These are phyloP conservation scores for Candolleomyces eurysporus DNA, from an alignment of 768 basidiomycete genomes.

Conservation along the genomic window DNA sequence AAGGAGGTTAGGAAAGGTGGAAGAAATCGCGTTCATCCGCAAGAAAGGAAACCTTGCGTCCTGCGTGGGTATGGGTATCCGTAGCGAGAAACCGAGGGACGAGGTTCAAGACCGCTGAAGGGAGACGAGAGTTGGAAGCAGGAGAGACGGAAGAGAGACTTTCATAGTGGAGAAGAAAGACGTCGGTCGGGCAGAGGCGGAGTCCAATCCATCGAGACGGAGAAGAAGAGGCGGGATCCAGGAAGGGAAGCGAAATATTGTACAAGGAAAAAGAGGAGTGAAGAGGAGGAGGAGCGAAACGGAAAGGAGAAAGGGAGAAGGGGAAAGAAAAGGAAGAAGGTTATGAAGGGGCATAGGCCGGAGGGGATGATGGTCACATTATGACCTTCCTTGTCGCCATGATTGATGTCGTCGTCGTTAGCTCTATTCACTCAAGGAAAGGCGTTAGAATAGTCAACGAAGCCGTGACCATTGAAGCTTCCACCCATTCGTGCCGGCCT, in stretches of 20 bases:
- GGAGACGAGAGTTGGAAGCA: background rate
- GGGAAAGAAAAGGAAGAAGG: background rate
- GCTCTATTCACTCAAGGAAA: background rate
- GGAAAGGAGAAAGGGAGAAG: background rate
- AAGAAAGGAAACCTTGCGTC: background rate
- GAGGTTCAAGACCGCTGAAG: background rate
- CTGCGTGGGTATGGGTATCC: background rate
- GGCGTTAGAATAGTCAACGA: background rate
- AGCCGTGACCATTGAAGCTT: background rate
- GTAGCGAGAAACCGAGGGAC: background rate
- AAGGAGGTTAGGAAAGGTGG: background rate
- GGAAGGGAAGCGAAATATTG: background rate
- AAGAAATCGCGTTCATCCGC: background rate
- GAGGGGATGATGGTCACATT: background rate
- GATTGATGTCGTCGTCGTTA: background rate
- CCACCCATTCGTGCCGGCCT: conserved; percentile 1
- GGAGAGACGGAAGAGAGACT: background rate
- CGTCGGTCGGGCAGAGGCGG: background rate
- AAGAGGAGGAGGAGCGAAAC: background rate
- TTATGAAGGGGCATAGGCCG: background rate
- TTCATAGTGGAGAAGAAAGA: background rate
- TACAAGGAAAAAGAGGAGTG: background rate
- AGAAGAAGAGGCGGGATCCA: background rate
- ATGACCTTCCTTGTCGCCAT: background rate
- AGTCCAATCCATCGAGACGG: background rate